phyloP scores from a whole-genome alignment of 106 monocot genomes.

The Dendrobium huoshanense region DNA sequence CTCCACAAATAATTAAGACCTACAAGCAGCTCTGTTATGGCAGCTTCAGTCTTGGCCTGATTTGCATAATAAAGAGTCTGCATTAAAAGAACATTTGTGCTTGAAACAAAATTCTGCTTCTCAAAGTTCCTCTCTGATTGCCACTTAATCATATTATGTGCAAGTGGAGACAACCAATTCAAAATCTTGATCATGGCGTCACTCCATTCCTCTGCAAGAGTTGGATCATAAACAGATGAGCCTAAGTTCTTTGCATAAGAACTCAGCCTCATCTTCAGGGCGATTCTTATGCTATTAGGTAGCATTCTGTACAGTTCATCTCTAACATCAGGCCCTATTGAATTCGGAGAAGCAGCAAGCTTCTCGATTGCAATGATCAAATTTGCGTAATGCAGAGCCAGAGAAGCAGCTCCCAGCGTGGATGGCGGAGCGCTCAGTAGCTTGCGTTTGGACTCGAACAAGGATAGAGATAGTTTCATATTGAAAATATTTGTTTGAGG shows the following conservation, averaged over 20 bases:
- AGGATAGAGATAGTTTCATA: slow-evolving; percentile 2
- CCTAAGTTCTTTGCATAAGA: slow-evolving; percentile 18
- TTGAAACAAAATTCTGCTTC: slow-evolving; percentile 39
- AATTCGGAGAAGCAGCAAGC: slow-evolving; percentile 41
- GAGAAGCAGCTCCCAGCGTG: slow-evolving; percentile 57
- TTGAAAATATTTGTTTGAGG: neutral
- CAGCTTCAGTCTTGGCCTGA: slow-evolving; percentile 64
- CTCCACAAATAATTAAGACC: slow-evolving; percentile 11
- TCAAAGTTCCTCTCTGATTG: slow-evolving; percentile 72
- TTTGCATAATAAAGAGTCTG: slow-evolving; percentile 80
- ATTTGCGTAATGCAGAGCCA: slow-evolving; percentile 75
- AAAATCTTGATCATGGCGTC: slow-evolving; percentile 43
- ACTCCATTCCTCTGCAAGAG: slow-evolving; percentile 58
- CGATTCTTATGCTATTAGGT: slow-evolving; percentile 39
- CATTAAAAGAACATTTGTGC: slow-evolving; percentile 43
- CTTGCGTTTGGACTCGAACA: slow-evolving; percentile 24
- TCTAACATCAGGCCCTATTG: slow-evolving; percentile 51
- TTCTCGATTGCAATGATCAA: slow-evolving; percentile 72
- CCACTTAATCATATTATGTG: slow-evolving; percentile 78
- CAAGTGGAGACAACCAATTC: slow-evolving; percentile 76
- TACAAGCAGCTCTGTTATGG: slow-evolving; percentile 28
- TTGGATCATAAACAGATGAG: slow-evolving; percentile 27
- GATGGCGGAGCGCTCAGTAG: slow-evolving; percentile 24
- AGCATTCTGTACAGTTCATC: slow-evolving; percentile 76
- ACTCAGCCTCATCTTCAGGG: slow-evolving; percentile 47